Evolutionary conservation across 129 eudicot genomes (phyloP).

Genomic region (Glebionis coronaria): DNA sequence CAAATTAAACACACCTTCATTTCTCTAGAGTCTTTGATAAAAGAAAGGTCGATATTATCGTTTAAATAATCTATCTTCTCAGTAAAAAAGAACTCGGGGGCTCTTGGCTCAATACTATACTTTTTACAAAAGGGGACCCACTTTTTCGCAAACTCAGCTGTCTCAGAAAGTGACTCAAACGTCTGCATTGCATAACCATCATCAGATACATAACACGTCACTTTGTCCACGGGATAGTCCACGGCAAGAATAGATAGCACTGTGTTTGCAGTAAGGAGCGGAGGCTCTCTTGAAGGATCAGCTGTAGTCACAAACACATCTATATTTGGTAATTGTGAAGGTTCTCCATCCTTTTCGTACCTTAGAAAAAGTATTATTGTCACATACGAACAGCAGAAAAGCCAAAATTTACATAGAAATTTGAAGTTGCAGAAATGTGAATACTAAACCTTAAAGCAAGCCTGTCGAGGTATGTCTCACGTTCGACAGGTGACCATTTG

Average conservation of each 20-base stretch:
- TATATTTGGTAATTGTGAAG: slow-evolving; percentile 76
- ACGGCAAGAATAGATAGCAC: slow-evolving; percentile 80
- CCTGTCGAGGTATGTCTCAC: slow-evolving; percentile 80
- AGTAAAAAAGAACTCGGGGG: too few relatives aligned
- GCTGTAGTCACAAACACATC: slow-evolving; percentile 89
- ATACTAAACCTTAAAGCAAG: slow-evolving; percentile 45
- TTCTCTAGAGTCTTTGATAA: too few relatives aligned
- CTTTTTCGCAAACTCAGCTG: too few relatives aligned
- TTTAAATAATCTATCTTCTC: too few relatives aligned
- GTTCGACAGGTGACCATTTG: slow-evolving; percentile 77
- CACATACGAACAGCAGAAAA: too few relatives aligned
- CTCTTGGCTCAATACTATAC: too few relatives aligned
- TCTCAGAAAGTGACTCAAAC: too few relatives aligned
- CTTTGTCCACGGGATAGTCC: slow-evolving; percentile 88
- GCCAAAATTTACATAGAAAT: too few relatives aligned
- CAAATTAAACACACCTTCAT: too few relatives aligned
- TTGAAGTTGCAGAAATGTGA: not conserved
- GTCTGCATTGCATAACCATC: slow-evolving; percentile 56
- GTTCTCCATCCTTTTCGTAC: slow-evolving; percentile 81
- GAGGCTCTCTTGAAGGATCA: slow-evolving; percentile 88
- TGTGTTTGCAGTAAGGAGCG: slow-evolving; percentile 75
- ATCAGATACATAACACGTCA: slow-evolving; percentile 57
- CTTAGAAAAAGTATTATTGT: slow-evolving; percentile 25
- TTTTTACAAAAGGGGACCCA: too few relatives aligned
- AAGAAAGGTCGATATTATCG: too few relatives aligned